Evolutionary conservation across 2,329 filamentous ascomycete genomes (phyloP).

Genomic region (Clarireedia hainanense): DNA sequence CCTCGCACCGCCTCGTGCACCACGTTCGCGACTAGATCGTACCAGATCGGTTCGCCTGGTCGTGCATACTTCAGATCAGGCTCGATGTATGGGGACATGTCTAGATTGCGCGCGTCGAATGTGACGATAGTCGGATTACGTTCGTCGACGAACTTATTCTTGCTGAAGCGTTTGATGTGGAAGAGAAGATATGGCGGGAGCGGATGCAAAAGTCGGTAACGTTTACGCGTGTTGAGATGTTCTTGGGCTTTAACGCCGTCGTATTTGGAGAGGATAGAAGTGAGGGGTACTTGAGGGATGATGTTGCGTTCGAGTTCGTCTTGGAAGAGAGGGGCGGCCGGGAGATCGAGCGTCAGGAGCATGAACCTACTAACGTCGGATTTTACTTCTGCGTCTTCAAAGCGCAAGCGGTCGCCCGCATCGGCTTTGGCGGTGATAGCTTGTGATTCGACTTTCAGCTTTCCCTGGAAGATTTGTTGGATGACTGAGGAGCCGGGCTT

Average conservation of each 20-base stretch:
- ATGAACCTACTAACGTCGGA: constrained; percentile 74
- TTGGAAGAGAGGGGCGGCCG: constrained; percentile 87
- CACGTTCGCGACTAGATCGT: constrained; percentile 93
- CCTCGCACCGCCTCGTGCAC: constrained; percentile 75
- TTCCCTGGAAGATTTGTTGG: constrained; percentile 89
- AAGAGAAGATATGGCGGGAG: constrained; percentile 86
- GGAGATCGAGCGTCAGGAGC: constrained; percentile 87
- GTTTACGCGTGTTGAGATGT: constrained; percentile 76
- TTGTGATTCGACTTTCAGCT: constrained; percentile 86
- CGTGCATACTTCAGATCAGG: constrained; percentile 67
- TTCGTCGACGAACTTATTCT: constrained; percentile 94
- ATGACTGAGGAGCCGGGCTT: constrained; percentile 80
- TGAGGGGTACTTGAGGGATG: constrained; percentile 84
- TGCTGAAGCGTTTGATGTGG: constrained; percentile 94
- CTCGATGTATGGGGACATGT: constrained; percentile 86
- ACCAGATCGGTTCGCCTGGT: constrained; percentile 77
- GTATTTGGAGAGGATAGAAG: constrained; percentile 81
- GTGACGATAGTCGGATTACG: constrained; percentile 98
- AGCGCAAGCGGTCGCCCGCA: constrained; percentile 76
- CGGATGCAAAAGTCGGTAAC: constrained; percentile 84
- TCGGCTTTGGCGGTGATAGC: constrained; percentile 88
- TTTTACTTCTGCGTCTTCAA: constrained; percentile 81
- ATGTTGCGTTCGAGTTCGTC: constrained; percentile 92
- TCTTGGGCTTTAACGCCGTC: constrained; percentile 84
- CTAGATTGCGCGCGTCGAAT: constrained; percentile 77